Evolutionary conservation across 2,329 filamentous ascomycete genomes (phyloP).

Genomic region (Furcasterigmium furcatum): DNA sequence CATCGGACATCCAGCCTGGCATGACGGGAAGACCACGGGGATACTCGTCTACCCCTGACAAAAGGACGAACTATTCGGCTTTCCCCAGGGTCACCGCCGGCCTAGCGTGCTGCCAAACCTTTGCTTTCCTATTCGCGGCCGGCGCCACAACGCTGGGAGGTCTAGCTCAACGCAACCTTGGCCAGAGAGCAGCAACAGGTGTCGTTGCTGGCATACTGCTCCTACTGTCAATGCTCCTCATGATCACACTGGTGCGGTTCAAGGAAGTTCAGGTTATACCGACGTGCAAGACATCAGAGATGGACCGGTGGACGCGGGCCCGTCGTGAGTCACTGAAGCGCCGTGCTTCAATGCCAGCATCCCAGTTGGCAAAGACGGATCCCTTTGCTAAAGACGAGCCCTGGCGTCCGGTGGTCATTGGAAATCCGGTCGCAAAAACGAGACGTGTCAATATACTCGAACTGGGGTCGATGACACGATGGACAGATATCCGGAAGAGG

Average conservation of each 20-base stretch:
- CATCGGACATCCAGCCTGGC: constrained; percentile 72
- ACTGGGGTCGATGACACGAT: constrained; percentile 63
- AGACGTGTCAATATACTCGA: constrained; percentile 71
- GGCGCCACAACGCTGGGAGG: constrained; percentile 67
- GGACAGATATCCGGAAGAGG: constrained; percentile 66
- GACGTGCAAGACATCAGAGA: constrained; percentile 50
- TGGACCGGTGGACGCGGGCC: constrained; percentile 48
- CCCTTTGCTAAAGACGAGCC: constrained; percentile 47
- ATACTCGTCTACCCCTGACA: constrained; percentile 31
- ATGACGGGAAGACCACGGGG: constrained; percentile 56
- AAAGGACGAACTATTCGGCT: constrained; percentile 68
- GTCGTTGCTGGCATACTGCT: constrained; percentile 67
- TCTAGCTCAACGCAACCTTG: constrained; percentile 60
- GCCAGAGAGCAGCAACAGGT: constrained; percentile 65
- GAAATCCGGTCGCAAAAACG: constrained; percentile 66
- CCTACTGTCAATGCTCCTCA: constrained; percentile 59
- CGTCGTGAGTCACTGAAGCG: constrained; percentile 46
- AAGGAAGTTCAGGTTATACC: constrained; percentile 67
- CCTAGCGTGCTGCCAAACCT: constrained; percentile 65
- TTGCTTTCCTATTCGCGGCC: constrained; percentile 69
- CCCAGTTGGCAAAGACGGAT: constrained; percentile 18
- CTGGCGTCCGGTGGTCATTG: constrained; percentile 69
- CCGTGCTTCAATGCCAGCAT: constrained; percentile 33
- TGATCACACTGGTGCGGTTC: constrained; percentile 61
- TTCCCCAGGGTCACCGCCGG: constrained; percentile 72